These are phyloP conservation scores for Colletotrichum cordylinicola DNA, from an alignment of 2,329 filamentous ascomycete genomes.

Conservation along the genomic window DNA sequence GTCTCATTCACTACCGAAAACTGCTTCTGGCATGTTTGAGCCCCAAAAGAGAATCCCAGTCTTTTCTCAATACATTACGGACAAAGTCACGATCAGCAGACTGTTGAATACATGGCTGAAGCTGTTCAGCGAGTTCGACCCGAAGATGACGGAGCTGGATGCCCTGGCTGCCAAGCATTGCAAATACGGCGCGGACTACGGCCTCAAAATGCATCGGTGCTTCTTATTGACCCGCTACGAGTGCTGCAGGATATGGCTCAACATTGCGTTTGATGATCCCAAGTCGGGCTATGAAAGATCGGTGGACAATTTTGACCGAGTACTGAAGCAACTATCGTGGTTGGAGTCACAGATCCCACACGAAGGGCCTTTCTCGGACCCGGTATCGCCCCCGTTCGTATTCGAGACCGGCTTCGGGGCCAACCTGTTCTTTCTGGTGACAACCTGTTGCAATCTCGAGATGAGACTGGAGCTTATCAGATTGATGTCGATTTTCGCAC, in stretches of 20 bases:
- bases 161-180: constrained; percentile 15
- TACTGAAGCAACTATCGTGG: not conserved
- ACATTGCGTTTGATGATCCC: constrained; percentile 38
- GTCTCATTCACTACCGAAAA: not conserved
- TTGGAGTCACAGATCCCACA: not conserved
- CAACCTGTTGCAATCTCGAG: not conserved
- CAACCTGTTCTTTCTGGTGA: not conserved
- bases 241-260: constrained; percentile 8
- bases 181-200: not conserved
- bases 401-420: not conserved
- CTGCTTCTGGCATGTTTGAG: not conserved
- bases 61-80: not conserved
- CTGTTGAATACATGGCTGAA: not conserved
- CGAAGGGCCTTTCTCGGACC: not conserved
- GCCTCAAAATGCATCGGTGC: not conserved
- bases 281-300: not conserved
- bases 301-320: not conserved
- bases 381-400: not conserved
- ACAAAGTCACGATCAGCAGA: not conserved
- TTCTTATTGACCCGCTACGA: constrained; percentile 14
- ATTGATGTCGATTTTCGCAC: not conserved
- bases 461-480: not conserved
- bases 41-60: not conserved
- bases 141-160: not conserved
- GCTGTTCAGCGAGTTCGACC: not conserved